These are phyloP conservation scores for Aspergillus niger DNA, from an alignment of 2,329 filamentous ascomycete species.

Conservation along the genomic window DNA sequence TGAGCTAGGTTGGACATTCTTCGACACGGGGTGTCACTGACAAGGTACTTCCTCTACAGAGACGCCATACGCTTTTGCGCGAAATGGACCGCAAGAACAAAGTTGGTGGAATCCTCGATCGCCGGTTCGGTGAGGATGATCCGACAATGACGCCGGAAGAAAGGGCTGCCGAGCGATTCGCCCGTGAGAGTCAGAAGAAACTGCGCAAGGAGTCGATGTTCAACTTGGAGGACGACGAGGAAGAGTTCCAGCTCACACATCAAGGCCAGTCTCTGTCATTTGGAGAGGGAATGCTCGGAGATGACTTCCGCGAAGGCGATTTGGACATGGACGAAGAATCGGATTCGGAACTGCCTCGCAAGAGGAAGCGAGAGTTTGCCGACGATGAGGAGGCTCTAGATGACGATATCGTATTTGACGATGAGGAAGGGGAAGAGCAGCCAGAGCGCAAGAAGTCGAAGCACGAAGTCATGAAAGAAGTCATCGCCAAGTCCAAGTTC, in stretches of 20 bases:
- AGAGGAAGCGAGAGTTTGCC: conserved; percentile 52
- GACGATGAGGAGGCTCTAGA: conserved; percentile 35
- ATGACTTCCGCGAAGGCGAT: conserved; percentile 81
- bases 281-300: conserved; percentile 55
- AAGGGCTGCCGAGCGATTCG: conserved; percentile 86
- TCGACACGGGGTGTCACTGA: conserved; percentile 14
- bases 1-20: conserved; percentile 42
- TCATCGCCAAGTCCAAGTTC: conserved; percentile 95
- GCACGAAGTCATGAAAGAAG: conserved; percentile 95
- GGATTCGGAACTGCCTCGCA: conserved; percentile 53
- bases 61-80: conserved; percentile 78
- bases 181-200: conserved; percentile 77
- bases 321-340: conserved; percentile 63
- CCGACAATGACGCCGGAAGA: conserved; percentile 92
- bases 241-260: conserved; percentile 75
- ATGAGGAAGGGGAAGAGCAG: conserved; percentile 56
- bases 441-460: conserved; percentile 91
- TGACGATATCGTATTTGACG: conserved; percentile 34
- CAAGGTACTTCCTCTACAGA: conserved; percentile 46
- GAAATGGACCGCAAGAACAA: conserved; percentile 90
- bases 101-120: conserved; percentile 87
- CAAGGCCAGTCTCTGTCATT: conserved; percentile 73
- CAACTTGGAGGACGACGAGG: conserved; percentile 83
- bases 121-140: conserved; percentile 94
- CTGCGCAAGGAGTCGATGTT: conserved; percentile 80